These are phyloP conservation scores for Oryza glaberrima DNA, from an alignment of 176 grass and related monocot species.

Conservation along the genomic window DNA sequence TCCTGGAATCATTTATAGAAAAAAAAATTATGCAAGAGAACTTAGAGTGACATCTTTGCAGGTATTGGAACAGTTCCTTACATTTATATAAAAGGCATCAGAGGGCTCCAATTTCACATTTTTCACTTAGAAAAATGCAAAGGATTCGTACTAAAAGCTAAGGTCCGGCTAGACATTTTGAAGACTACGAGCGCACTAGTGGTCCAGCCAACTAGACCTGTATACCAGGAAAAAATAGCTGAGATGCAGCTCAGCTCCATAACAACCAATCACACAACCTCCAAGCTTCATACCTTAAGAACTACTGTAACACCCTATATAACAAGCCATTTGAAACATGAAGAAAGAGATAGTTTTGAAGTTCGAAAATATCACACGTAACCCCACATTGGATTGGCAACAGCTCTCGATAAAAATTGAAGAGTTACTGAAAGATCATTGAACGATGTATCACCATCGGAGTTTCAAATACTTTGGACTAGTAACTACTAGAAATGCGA, in stretches of 20 bases:
- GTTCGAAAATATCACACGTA: neutral
- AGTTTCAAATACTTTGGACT: neutral
- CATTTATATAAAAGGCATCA: neutral
- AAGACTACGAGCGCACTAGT: neutral
- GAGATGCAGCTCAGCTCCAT: too few relatives aligned
- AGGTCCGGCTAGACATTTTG: too few relatives aligned
- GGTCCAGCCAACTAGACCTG: neutral
- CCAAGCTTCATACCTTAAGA: too few relatives aligned
- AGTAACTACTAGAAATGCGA: neutral
- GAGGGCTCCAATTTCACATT: neutral
- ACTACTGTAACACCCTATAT: neutral
- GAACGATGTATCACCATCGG: neutral
- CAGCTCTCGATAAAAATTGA: neutral
- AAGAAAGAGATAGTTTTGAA: neutral
- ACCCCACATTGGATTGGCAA: neutral
- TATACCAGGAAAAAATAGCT: neutral
- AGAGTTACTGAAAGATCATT: neutral
- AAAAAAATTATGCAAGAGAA: neutral
- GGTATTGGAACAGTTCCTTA: neutral
- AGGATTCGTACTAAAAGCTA: neutral
- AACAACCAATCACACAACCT: too few relatives aligned
- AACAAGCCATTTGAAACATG: conserved; percentile 1
- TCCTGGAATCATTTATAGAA: conserved; percentile 49
- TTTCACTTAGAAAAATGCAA: neutral
- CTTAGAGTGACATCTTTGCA: neutral